These are phyloP conservation scores for Talaromyces sp. DNA, from an alignment of 2,329 filamentous ascomycete species.

Conservation along the genomic window DNA sequence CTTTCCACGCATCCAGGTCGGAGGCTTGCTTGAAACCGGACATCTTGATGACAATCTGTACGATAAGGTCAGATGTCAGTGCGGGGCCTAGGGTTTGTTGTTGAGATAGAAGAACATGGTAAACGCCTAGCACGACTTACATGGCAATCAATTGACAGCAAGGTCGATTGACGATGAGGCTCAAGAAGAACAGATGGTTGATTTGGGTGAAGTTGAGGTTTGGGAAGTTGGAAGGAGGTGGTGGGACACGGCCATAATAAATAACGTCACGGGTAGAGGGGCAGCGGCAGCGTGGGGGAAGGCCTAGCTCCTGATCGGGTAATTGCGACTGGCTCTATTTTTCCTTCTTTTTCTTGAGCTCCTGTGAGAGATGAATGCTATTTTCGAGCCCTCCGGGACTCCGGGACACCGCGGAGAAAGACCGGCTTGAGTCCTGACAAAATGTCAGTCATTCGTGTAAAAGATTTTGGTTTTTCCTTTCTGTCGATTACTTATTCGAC, in stretches of 20 bases:
- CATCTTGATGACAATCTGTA: slow-evolving; percentile 28
- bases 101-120: neutral
- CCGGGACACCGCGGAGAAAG: neutral
- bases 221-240: neutral
- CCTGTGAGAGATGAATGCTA: too few species aligned
- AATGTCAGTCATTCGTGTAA: neutral
- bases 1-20: slow-evolving; percentile 81
- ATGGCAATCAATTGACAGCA: slow-evolving; percentile 15
- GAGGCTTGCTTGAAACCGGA: slow-evolving; percentile 66
- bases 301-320: neutral
- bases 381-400: neutral
- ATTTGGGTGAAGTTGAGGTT: neutral
- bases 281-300: slow-evolving; percentile 13
- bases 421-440: neutral
- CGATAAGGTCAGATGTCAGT: slow-evolving; percentile 26
- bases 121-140: slow-evolving; percentile 4
- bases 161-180: neutral
- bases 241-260: slow-evolving; percentile 4
- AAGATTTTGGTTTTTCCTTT: neutral
- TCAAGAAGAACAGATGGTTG: neutral
- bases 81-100: slow-evolving; percentile 25
- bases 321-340: neutral
- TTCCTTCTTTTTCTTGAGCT: neutral
- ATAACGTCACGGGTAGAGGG: slow-evolving; percentile 18
- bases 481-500: slow-evolving; percentile 2